Evolutionary conservation across 2,329 filamentous ascomycete genomes (phyloP).

Genomic region (Hypocreales sp.): DNA sequence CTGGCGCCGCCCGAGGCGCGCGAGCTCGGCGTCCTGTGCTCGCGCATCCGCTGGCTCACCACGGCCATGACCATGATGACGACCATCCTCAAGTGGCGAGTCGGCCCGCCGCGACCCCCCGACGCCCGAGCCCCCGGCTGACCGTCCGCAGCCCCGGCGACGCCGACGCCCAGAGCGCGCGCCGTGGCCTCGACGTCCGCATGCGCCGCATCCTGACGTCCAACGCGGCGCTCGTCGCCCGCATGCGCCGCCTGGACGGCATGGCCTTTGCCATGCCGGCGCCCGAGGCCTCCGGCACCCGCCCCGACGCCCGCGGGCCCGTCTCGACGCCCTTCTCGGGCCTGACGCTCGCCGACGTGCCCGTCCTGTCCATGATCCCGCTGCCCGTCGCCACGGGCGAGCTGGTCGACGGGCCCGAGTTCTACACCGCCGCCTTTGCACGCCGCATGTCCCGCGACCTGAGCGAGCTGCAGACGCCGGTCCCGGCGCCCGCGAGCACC

Average conservation of each 20-base stretch:
- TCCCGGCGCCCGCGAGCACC: too few species aligned
- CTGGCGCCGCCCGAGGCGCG: conserved; percentile 4
- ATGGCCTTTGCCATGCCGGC: conserved; percentile 3
- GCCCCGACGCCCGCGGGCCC: conserved; percentile 4
- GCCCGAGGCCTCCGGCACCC: conserved; percentile 2
- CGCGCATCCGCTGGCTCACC: conserved; percentile 20
- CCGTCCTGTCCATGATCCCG: conserved; percentile 15
- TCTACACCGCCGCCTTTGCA: conserved; percentile 14
- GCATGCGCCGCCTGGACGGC: conserved; percentile 13
- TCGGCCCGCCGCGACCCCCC: background rate
- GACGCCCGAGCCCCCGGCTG: background rate
- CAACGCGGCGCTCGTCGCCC: conserved; percentile 15
- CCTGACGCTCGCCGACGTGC: conserved; percentile 15
- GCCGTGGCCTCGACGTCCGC: conserved; percentile 16
- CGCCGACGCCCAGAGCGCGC: conserved; percentile 19
- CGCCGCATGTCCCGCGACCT: conserved; percentile 14
- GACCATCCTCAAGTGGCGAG: conserved; percentile 22
- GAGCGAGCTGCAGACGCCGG: conserved; percentile 10
- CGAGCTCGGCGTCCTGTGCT: conserved; percentile 14
- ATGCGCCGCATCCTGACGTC: conserved; percentile 18
- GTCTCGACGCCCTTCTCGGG: conserved; percentile 12
- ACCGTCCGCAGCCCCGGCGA: conserved; percentile 14
- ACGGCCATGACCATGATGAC: conserved; percentile 23
- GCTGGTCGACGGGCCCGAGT: conserved; percentile 15
- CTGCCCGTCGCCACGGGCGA: conserved; percentile 15